phyloP scores from a whole-genome alignment of 257 asterid genomes.

The Lantana camara region DNA sequence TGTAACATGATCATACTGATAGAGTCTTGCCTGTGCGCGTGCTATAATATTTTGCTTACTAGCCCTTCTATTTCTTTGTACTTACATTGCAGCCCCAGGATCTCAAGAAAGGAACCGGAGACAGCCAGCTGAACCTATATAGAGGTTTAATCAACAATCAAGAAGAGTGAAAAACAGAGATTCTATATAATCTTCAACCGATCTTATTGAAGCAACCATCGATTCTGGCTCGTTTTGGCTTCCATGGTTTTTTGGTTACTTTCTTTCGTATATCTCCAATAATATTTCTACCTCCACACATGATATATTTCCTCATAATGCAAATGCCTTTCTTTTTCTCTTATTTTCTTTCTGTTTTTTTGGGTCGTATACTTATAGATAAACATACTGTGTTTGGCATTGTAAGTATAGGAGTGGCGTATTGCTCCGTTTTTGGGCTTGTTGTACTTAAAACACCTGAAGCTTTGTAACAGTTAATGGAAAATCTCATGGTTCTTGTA shows the following conservation, averaged over 20 bases:
- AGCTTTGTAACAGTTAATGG: slow-evolving; percentile 27
- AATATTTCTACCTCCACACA: slow-evolving; percentile 22
- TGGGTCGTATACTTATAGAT: slow-evolving; percentile 16
- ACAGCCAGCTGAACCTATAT: slow-evolving; percentile 29
- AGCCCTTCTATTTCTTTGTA: neutral
- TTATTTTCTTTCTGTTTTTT: slow-evolving; percentile 23
- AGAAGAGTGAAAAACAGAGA: slow-evolving; percentile 27
- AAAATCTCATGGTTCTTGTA: slow-evolving; percentile 37
- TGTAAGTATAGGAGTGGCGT: slow-evolving; percentile 51
- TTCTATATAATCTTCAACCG: slow-evolving; percentile 29
- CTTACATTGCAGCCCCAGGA: slow-evolving; percentile 49
- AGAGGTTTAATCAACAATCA: slow-evolving; percentile 37
- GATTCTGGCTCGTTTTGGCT: slow-evolving; percentile 25
- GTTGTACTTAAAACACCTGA: slow-evolving; percentile 20
- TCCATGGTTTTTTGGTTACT: slow-evolving; percentile 41
- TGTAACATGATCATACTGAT: neutral
- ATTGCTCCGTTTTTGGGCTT: slow-evolving; percentile 25
- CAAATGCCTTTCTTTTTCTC: slow-evolving; percentile 19
- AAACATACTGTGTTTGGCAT: slow-evolving; percentile 35
- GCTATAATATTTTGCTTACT: neutral
- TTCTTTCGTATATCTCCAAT: slow-evolving; percentile 11
- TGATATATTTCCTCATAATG: slow-evolving; percentile 35
- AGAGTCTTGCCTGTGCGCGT: neutral
- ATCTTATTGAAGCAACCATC: slow-evolving; percentile 18
- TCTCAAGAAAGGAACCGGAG: slow-evolving; percentile 42